Evolutionary conservation across 2,329 filamentous ascomycete genomes (phyloP), one percentile per base, ranked within the genome.

Genomic region (Trichoderma harzianum): DNA sequence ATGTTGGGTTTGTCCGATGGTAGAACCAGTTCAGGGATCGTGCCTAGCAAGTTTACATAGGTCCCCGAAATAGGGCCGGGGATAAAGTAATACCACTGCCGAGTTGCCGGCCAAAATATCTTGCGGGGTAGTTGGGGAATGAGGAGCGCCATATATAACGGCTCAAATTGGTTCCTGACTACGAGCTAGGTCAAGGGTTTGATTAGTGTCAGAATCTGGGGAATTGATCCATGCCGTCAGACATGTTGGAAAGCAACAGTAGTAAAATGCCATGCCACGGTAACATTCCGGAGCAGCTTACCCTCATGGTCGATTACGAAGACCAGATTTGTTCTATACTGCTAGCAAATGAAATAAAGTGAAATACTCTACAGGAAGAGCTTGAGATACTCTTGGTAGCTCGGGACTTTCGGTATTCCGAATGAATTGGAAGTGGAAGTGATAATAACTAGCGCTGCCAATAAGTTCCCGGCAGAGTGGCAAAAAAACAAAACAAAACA

Each of bases 21-120:
- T 14, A 39, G 58, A 26, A 21, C 58, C 30, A 26, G 3, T 16
- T 39, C 58, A 62, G 58, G 58, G 58, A 62, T 62, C 34, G 21
- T 36, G n/a, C 58, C 36, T 32, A n/a, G 32, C 58, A 62, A 39
- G 7, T 62, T 36, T 62, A 62, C 58, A 62, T 16, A 62, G 58
- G 58, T 62, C 58, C 34, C 58, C 58, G 58, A 62, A 62, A 62
- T 62, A 62, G 34, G 58, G 58, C 58, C 58, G 58, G 58, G 32
- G 58, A 62, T 39, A 62, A 39, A 62, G n/a, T 62, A 58, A 58
- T 58, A 58, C 21, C n/a, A 39, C 58, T 39, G 32, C 58, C 58
- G 58, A 62, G 8, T 39, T 61, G 34, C 58, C 34, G 58, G n/a
- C 12, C 58, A 62, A 24, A 39, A 26, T 11, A 36, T 18, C 21